Evolutionary conservation across 352 stramenopile species (phyloP).

Genomic region (Blastocystis sp.): DNA sequence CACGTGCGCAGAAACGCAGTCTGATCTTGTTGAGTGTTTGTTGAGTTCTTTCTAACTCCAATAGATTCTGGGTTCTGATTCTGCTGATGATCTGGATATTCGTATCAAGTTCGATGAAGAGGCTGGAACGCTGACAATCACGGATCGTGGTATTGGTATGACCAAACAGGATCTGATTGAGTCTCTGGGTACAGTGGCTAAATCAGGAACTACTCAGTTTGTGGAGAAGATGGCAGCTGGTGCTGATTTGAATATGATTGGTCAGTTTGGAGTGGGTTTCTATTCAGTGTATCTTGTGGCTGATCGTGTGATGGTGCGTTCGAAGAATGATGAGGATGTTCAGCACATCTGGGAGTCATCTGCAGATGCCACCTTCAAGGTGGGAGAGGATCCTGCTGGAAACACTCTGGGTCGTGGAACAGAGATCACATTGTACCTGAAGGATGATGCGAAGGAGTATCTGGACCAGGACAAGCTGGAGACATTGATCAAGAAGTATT

Average conservation of each 20-base stretch:
- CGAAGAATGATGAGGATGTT: slow-evolving; percentile 90
- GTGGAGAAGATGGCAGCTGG: slow-evolving; percentile 84
- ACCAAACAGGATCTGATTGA: slow-evolving; percentile 91
- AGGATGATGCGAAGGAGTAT: slow-evolving; percentile 93
- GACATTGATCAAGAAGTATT: slow-evolving; percentile 89
- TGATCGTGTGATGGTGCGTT: slow-evolving; percentile 85
- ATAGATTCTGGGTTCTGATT: slow-evolving; percentile 56
- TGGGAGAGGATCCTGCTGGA: slow-evolving; percentile 86
- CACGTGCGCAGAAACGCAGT: slow-evolving; percentile 4
- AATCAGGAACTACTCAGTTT: slow-evolving; percentile 94
- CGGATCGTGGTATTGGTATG: slow-evolving; percentile 95
- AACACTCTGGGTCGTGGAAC: slow-evolving; percentile 89
- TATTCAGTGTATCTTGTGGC: slow-evolving; percentile 97
- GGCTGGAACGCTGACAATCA: slow-evolving; percentile 90
- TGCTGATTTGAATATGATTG: slow-evolving; percentile 87
- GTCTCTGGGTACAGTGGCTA: slow-evolving; percentile 92
- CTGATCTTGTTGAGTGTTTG: neutral
- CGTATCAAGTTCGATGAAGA: slow-evolving; percentile 89
- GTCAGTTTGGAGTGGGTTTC: slow-evolving; percentile 98
- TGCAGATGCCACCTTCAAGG: slow-evolving; percentile 87
- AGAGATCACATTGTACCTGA: slow-evolving; percentile 96
- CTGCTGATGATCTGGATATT: slow-evolving; percentile 83
- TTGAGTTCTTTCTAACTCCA: neutral
- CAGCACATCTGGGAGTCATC: slow-evolving; percentile 97
- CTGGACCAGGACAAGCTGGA: slow-evolving; percentile 85